Percentiles rank a stretch among this genome's conserved stretches.
Conservation (phyloP, 2,329 filamentous ascomycete species). For the Fusarium stilboides region DNA sequence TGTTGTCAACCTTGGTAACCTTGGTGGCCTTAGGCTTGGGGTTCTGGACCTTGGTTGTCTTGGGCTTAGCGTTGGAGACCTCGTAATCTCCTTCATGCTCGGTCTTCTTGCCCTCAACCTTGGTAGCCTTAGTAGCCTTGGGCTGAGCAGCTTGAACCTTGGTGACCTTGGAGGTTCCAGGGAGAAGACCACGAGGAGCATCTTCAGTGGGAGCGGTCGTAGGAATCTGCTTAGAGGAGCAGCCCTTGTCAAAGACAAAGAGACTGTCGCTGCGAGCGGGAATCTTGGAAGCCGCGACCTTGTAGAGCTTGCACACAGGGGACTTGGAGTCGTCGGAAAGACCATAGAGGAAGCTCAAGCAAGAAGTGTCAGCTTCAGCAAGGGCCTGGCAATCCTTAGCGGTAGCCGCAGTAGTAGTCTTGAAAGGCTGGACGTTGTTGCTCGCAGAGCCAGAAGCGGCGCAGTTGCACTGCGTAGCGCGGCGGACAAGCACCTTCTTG, state of each 20-base stretch:
- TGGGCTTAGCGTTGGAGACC: neutral
- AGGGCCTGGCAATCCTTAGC: constrained; percentile 15
- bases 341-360: constrained; percentile 16
- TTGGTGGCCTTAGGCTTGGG: neutral
- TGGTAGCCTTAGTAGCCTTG: constrained; percentile 6
- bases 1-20: neutral
- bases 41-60: neutral
- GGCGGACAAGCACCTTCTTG: neutral
- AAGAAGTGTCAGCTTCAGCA: constrained; percentile 10
- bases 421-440: neutral
- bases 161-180: neutral
- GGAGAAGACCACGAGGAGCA: neutral
- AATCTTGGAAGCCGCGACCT: constrained; percentile 15
- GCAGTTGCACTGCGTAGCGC: constrained; percentile 17
- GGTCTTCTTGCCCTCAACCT: neutral
- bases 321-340: constrained; percentile 5
- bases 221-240: constrained; percentile 21
- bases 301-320: constrained; percentile 20
- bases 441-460: constrained; percentile 11
- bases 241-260: constrained; percentile 9
- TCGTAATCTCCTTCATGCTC: neutral
- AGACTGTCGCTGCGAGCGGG: constrained; percentile 1
- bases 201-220: constrained; percentile 2
- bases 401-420: constrained; percentile 11
- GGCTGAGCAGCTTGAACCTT: neutral